phyloP scores from a whole-genome alignment of 305 asterid species.

The Andrographis paniculata region DNA sequence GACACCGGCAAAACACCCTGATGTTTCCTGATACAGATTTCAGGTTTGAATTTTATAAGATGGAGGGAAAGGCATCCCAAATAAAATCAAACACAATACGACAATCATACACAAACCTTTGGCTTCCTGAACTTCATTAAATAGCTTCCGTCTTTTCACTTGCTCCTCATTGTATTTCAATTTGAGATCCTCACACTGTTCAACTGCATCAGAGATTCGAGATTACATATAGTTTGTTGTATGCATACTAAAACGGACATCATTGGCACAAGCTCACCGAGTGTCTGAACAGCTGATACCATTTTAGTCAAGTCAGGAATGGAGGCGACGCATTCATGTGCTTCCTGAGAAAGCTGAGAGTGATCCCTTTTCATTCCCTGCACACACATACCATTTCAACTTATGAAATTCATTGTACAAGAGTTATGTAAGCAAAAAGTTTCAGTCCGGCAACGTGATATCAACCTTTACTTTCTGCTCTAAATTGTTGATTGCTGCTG shows the following conservation, averaged over 20 bases:
- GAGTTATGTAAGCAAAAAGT: conserved; percentile 1
- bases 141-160: conserved; percentile 75
- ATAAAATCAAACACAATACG: not conserved
- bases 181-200: conserved; percentile 93
- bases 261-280: conserved; percentile 44
- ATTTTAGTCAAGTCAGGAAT: conserved; percentile 85
- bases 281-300: conserved; percentile 87
- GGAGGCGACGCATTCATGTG: conserved; percentile 77
- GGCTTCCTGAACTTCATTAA: conserved; percentile 86
- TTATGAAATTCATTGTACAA: conserved; percentile 2
- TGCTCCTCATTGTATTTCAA: conserved; percentile 89
- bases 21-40: conserved; percentile 81
- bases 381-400: conserved; percentile 13
- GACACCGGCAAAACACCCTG: conserved; percentile 95
- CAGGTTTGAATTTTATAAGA: conserved; percentile 13
- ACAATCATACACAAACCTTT: conserved; percentile 45
- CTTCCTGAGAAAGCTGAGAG: conserved; percentile 69
- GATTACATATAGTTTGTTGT: conserved; percentile 9
- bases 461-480: conserved; percentile 69
- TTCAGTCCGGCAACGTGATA: conserved; percentile 8
- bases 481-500: conserved; percentile 40
- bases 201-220: conserved; percentile 44
- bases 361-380: conserved; percentile 87
- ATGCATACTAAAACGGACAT: conserved; percentile 7
- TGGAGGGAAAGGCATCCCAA: not conserved